phyloP scores from a whole-genome alignment of 192 early-diverging fungal species.

The Entomortierella beljakovae region DNA sequence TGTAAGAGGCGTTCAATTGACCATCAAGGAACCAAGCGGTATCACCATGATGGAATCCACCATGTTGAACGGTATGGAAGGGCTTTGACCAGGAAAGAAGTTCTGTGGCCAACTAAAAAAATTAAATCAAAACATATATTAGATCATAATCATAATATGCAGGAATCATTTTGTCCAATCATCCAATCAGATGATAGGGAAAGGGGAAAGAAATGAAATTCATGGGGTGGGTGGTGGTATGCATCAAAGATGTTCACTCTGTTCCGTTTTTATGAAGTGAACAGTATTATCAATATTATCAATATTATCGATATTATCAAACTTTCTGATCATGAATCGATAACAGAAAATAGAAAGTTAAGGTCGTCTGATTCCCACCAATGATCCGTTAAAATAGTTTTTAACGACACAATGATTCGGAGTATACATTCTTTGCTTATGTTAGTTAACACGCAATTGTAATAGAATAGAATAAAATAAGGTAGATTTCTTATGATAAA shows the following conservation, averaged over 20 bases:
- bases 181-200: background rate
- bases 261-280: background rate
- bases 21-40: constrained; percentile 95
- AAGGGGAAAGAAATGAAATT: constrained; percentile 3
- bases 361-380: background rate
- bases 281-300: no score
- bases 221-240: background rate
- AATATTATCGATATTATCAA: no score
- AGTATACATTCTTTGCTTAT: no score
- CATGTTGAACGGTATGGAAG: constrained; percentile 77
- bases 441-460: no score
- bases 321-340: no score
- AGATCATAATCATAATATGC: background rate
- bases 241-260: background rate
- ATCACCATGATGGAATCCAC: constrained; percentile 86
- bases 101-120: constrained; percentile 72
- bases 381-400: no score
- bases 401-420: no score
- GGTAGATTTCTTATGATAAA: no score
- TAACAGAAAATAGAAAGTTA: background rate
- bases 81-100: constrained; percentile 85
- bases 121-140: background rate
- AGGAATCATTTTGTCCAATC: background rate
- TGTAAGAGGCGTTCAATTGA: constrained; percentile 92
- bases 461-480: no score